Base-by-base conservation (phyloP, 192 early-diverging fungal species). In the Backusella morwellensis region DNA sequence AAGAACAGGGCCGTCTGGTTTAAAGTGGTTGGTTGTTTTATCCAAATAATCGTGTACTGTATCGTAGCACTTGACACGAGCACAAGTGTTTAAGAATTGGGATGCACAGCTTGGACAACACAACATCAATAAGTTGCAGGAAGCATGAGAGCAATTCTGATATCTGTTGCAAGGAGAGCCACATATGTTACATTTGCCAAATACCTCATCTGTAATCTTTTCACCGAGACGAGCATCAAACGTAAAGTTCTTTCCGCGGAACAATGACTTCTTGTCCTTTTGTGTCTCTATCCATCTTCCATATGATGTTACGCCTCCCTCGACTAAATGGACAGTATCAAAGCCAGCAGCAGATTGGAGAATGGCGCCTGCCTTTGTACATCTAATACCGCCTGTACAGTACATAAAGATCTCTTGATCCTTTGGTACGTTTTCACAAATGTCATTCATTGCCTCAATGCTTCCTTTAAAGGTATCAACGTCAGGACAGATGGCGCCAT, bases 221-320 rank as follows among this genome's bases (percentile, higher is more conserved):
- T 95, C 93, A 21, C 93, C 92, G 19, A 92, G 74, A 1, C 93
- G 92, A 69, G 89, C 88, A 79, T 95, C 93, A 75, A 95, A 95
- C 2, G 93, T 95, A 78, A 95, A 95, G 77, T 95, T 95, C 32
- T 91, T 93, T 52, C 93, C 93, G 17, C 78, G 82, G 77, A 88
- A 95, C 9, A 93, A 81, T 3, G 93, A 95, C 7, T 75, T 36
- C 9, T 79, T 44, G 9, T 82, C 75, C 9, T 50, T 66, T 68
- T 84, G 84, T 19, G 84, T 76, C 15, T 83, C 81, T 23, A 92
- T 81, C 67, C 86, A 90, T 29, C 85, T 81, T 3, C 93, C 93
- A 63, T 95, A 95, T 5, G 93, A 92, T 17, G 92, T 91, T 14
- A 95, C 86, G 35, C 93, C 93, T 70, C 93, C 93, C 35, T 86